Base-by-base conservation (phyloP, 1,284 basidiomycete genomes). In the Malassezia nana region DNA sequence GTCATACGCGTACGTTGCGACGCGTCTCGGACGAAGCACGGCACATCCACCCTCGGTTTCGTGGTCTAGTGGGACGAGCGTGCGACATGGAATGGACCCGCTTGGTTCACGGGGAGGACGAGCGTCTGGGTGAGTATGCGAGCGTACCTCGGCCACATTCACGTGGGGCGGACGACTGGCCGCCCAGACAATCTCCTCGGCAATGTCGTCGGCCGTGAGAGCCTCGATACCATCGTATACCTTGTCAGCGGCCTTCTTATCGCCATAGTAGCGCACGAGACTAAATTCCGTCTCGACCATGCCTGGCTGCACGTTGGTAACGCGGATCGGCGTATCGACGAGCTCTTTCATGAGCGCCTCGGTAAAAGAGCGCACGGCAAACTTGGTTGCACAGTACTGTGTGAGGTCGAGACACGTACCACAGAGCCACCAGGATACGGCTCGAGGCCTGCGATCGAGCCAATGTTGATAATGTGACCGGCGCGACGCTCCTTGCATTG, bases 101-200 rank as follows among this genome's bases (percentile, higher is more conserved):
- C 68, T 58, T 71, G 68, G 47, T 69, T 66, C 5, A 64, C 64
- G 5, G 68, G 68, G 54, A 71, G 60, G 16, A 71, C 55, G 26
- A 49, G 28, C 28, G 41, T 42, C 25, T 39, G 35, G 20, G 6
- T 16, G n/a, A n/a, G n/a, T n/a, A n/a, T 39, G 35, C 35, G 6
- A 16, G 31, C 35, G 20, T 39, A 57, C 46, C 46, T 69, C 64
- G n/a, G 73, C 72, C 29, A 73, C 54, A 39, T 75, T 71, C 43
- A 75, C 73, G 48, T 74, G 72, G 10, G 65, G 33, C 26, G 70
- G 68, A 38, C 90, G 83, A 12, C 84, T 80, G 16, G 91, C 89
- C 16, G 84, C 83, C 89, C 89, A 99, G 10, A 95, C 89, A 67
- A 99, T 92, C 76, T 98, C 89, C 75, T 98, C 91, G 1, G 92